phyloP scores from a whole-genome alignment of 2,329 filamentous ascomycete species.

The Colletotrichum tanaceti region DNA sequence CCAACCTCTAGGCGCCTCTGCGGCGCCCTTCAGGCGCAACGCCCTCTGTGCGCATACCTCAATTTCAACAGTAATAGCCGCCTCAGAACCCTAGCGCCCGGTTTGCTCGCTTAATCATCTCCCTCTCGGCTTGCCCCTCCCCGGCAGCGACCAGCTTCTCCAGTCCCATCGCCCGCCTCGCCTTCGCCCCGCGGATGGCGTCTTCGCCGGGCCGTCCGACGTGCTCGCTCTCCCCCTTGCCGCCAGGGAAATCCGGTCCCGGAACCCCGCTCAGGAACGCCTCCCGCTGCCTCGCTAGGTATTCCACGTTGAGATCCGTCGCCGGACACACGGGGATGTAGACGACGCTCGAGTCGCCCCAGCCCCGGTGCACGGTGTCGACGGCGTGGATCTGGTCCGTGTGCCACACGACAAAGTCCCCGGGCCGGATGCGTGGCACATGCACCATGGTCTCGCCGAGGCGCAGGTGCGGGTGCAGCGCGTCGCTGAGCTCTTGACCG shows the following conservation, averaged over 20 bases:
- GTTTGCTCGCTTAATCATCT: slow-evolving; percentile 56
- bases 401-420: slow-evolving; percentile 87
- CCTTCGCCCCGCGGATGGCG: slow-evolving; percentile 48
- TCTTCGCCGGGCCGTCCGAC: slow-evolving; percentile 59
- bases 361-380: slow-evolving; percentile 80
- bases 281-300: slow-evolving; percentile 76
- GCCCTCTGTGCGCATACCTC: too few species aligned
- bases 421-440: slow-evolving; percentile 74
- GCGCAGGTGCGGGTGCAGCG: slow-evolving; percentile 76
- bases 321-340: slow-evolving; percentile 91
- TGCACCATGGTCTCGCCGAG: slow-evolving; percentile 77
- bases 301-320: slow-evolving; percentile 78
- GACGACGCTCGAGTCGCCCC: slow-evolving; percentile 81
- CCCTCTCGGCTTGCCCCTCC: slow-evolving; percentile 50
- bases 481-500: slow-evolving; percentile 74
- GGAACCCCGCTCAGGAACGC: slow-evolving; percentile 76
- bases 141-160: slow-evolving; percentile 49
- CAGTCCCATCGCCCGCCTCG: slow-evolving; percentile 59
- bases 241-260: slow-evolving; percentile 78
- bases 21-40: too few species aligned
- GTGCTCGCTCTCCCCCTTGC: slow-evolving; percentile 72
- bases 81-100: slow-evolving; percentile 56
- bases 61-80: too few species aligned
- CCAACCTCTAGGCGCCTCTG: too few species aligned
- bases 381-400: slow-evolving; percentile 87